Conservation (phyloP, 2,329 filamentous ascomycete species). For the Aphanocladium album region DNA sequence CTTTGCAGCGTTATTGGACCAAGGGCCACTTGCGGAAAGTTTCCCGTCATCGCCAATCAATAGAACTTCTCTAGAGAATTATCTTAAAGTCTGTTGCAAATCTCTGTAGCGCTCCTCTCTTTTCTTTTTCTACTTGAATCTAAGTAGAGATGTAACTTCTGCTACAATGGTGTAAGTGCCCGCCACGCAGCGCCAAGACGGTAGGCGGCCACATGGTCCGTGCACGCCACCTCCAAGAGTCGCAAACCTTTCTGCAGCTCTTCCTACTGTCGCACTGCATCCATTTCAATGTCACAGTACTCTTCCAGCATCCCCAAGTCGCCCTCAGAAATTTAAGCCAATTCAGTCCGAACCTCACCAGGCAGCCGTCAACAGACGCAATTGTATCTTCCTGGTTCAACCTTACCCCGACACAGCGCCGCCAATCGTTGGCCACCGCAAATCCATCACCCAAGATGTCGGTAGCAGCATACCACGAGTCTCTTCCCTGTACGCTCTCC, state of each 20-base stretch:
- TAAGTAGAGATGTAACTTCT: too few species aligned
- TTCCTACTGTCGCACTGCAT: background rate
- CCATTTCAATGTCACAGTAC: background rate
- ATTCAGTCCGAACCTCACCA: too few species aligned
- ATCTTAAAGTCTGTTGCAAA: too few species aligned
- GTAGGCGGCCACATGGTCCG: slow-evolving; percentile 1
- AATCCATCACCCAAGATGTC: slow-evolving; percentile 16
- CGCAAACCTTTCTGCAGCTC: slow-evolving; percentile 2
- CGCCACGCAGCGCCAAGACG: background rate
- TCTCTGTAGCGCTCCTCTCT: too few species aligned
- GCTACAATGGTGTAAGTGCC: background rate
- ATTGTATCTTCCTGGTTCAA: background rate
- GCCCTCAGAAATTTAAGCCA: too few species aligned
- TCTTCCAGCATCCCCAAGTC: background rate
- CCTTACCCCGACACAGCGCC: background rate
- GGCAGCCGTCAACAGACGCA: too few species aligned
- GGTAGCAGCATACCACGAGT: slow-evolving; percentile 58
- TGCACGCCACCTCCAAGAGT: background rate
- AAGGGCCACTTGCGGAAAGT: too few species aligned
- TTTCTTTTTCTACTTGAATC: too few species aligned
- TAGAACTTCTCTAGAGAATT: too few species aligned
- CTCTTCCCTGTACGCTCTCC: slow-evolving; percentile 64
- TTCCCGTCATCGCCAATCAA: too few species aligned
- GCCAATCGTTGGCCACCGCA: background rate
- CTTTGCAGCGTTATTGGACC: too few species aligned